These are phyloP conservation scores for Suhomyces prunicola DNA, from an alignment of 805 yeast species.

Conservation along the genomic window DNA sequence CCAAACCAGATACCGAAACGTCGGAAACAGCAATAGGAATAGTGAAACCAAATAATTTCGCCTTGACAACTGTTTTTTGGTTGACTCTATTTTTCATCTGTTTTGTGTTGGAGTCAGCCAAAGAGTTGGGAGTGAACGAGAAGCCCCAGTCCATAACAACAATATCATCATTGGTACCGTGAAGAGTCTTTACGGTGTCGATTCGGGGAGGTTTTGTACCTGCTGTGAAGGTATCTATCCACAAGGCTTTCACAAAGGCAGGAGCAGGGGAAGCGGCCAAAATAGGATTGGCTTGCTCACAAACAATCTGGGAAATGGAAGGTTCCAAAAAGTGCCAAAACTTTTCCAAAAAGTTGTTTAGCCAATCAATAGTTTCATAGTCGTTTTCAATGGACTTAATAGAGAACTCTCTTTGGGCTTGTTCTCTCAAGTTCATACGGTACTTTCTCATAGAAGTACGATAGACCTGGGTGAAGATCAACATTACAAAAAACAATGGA, in stretches of 20 bases:
- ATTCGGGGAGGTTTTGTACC: constrained; percentile 96
- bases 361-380: constrained; percentile 94
- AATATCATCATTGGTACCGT: constrained; percentile 85
- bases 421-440: constrained; percentile 70
- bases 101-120: constrained; percentile 78
- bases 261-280: constrained; percentile 78
- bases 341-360: constrained; percentile 81
- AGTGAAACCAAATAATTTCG: constrained; percentile 76
- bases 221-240: constrained; percentile 84
- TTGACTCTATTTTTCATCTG: constrained; percentile 83
- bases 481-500: constrained; percentile 70
- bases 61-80: constrained; percentile 74
- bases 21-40: constrained; percentile 79
- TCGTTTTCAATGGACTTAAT: constrained; percentile 80
- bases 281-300: constrained; percentile 80
- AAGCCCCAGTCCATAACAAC: constrained; percentile 98
- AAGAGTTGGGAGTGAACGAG: constrained; percentile 88
- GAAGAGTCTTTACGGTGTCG: constrained; percentile 84
- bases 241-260: constrained; percentile 73
- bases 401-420: constrained; percentile 81
- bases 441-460: constrained; percentile 81
- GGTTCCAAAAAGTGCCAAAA: constrained; percentile 94
- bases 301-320: constrained; percentile 76
- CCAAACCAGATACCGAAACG: constrained; percentile 68
- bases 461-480: constrained; percentile 65